Percentiles rank a stretch among this genome's conserved stretches.
Conservation (phyloP, 306 rosid species). For the Prunus davidiana region DNA sequence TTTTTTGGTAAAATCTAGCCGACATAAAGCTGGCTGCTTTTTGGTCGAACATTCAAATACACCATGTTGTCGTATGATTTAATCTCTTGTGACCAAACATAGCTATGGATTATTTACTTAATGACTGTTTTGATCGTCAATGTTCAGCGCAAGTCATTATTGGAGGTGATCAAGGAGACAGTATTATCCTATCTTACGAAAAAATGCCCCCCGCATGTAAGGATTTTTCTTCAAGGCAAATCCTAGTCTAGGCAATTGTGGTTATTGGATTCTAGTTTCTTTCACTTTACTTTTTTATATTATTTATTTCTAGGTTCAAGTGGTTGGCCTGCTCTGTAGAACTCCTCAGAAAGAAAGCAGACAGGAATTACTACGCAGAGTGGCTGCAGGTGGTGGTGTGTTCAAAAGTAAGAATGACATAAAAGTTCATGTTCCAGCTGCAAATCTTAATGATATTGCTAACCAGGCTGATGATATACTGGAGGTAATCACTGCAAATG, state of each 20-base stretch:
- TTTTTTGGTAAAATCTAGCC: not conserved
- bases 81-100: not conserved
- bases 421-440: constrained; percentile 77
- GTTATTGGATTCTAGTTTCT: not conserved
- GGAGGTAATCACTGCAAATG: constrained; percentile 56
- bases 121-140: constrained; percentile 2
- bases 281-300: not conserved
- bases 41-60: not conserved
- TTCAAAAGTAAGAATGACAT: constrained; percentile 62
- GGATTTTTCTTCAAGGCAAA: constrained; percentile 26
- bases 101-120: not conserved
- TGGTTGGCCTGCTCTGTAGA: constrained; percentile 86
- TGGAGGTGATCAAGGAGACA: constrained; percentile 96
- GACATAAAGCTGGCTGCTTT: not conserved
- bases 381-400: constrained; percentile 87
- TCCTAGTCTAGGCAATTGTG: not conserved
- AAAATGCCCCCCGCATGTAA: constrained; percentile 90
- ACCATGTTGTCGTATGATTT: not conserved
- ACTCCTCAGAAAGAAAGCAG: constrained; percentile 89
- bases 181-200: constrained; percentile 79
- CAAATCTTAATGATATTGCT: constrained; percentile 88
- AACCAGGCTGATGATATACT: constrained; percentile 95
- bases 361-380: constrained; percentile 82
- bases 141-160: constrained; percentile 70
- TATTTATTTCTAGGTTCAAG: constrained; percentile 66